Evolutionary conservation across 2,329 filamentous ascomycete species (phyloP), one percentile per base, ranked within the genome.

Genomic region (Dactylonectria estremocensis): DNA sequence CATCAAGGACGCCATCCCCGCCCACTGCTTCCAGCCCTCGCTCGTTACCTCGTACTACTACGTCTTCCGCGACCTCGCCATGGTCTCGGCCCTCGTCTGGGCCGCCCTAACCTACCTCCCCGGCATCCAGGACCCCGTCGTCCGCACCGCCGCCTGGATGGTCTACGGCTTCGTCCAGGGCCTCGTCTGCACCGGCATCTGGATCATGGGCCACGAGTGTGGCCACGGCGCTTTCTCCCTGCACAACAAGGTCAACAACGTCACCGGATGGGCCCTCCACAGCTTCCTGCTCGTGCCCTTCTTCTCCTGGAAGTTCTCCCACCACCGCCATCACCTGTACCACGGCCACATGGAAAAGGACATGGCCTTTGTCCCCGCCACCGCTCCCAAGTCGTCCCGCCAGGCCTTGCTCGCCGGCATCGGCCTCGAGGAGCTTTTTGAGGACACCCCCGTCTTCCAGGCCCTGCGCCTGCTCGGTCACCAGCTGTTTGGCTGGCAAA

Each of bases 291-390:
- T 91, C 69, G 90, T 92, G 2, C 92, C 92, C 3, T 94, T 91
- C 82, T 93, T 92, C 82, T 90, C 88, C 55, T 93, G 91, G 91
- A 90, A 92, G 81, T 90, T 89, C 78, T 90, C 88, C 35, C 92
- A 94, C 79, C 86, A 87, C 66, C 87, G 91, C 57, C 92, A 93
- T 80, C 92, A 94, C 82, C 88, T 87, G 71, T 91, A 88, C 80
- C 90, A 89, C 50, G 89, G 89, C 71, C 87, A 92, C 81, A 89
- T 92, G 82, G 86, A 90, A 66, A 90, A 89, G 82, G 90, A 92
- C 77, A 91, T 90, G 77, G 89, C 87, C 20, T 91, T 90, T 68
- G 89, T 91, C 16, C 89, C 89, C 53, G 80, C 81, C 70, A 86
- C 83, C 69, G 74, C 78, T 68, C 79, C 77, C 22, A 80, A 82